phyloP scores from a whole-genome alignment of 352 stramenopile species.

The Pythium dissotocum region DNA sequence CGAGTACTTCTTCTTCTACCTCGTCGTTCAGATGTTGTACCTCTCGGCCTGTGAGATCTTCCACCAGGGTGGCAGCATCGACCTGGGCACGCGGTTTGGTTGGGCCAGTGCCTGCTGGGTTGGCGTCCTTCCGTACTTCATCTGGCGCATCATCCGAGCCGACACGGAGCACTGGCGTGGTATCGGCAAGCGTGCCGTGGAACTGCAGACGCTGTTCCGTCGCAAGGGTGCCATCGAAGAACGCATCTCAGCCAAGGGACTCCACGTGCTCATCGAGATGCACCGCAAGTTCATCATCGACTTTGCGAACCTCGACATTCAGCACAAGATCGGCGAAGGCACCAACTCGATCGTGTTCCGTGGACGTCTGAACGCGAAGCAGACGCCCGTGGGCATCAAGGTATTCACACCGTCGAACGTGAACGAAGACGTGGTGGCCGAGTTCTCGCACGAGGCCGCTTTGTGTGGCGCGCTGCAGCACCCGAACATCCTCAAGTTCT shows the following conservation, averaged over 20 bases:
- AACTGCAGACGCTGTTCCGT: constrained; percentile 30
- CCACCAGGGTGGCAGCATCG: no score
- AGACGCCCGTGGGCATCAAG: constrained; percentile 47
- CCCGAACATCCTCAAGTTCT: constrained; percentile 34
- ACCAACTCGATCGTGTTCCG: constrained; percentile 49
- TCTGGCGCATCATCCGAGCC: constrained; percentile 39
- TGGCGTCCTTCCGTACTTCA: constrained; percentile 12
- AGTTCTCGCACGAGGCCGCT: constrained; percentile 30
- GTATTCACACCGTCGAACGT: constrained; percentile 51
- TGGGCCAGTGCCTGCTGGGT: no score
- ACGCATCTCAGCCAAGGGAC: constrained; percentile 39
- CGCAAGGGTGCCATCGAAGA: constrained; percentile 34
- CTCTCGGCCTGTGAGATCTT: no score
- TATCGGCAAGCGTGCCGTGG: constrained; percentile 28
- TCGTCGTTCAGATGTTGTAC: no score
- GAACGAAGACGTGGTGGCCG: constrained; percentile 37
- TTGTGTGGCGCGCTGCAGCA: constrained; percentile 7
- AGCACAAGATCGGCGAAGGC: constrained; percentile 39
- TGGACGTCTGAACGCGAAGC: constrained; percentile 31
- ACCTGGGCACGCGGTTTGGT: no score
- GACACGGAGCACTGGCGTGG: constrained; percentile 39
- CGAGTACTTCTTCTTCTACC: no score
- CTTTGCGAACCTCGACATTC: constrained; percentile 47
- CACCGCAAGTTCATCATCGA: constrained; percentile 51
- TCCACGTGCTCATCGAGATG: constrained; percentile 50